phyloP scores from a whole-genome alignment of 352 stramenopile species.

The Phytophthora cajani region DNA sequence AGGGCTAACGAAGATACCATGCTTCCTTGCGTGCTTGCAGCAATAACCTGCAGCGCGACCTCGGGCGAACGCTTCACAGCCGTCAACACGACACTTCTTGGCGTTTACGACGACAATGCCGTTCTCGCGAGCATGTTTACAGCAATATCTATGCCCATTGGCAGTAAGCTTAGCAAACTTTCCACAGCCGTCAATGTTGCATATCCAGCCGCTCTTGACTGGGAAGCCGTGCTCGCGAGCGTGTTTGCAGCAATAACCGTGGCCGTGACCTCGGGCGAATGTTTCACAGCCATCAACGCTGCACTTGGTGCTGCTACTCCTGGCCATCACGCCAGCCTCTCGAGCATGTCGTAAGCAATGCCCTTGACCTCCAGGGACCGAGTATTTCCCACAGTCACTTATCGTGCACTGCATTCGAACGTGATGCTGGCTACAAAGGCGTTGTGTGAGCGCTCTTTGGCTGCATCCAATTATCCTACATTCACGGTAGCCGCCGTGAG shows the following conservation, averaged over 20 bases:
- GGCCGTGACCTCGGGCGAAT: background rate
- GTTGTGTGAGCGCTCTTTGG: background rate
- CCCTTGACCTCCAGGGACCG: background rate
- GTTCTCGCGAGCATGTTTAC: background rate
- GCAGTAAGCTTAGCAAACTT: background rate
- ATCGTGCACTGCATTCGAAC: constrained; percentile 3
- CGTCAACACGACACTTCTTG: background rate
- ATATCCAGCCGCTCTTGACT: background rate
- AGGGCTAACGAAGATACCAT: background rate
- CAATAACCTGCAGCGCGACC: background rate
- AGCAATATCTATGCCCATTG: background rate
- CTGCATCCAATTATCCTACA: constrained; percentile 19
- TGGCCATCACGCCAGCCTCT: background rate
- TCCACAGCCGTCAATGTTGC: background rate
- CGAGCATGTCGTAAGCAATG: background rate
- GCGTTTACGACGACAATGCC: background rate
- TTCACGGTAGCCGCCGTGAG: constrained; percentile 14
- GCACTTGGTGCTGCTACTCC: background rate
- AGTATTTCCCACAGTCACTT: constrained; percentile 3
- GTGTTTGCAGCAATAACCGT: background rate
- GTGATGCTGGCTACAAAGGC: constrained; percentile 12
- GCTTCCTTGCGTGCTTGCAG: background rate
- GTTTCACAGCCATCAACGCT: background rate
- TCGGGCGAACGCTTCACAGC: background rate
- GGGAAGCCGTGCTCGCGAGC: background rate